Conservation (phyloP, 192 early-diverging fungal genomes). For the Coemansia sp. region DNA sequence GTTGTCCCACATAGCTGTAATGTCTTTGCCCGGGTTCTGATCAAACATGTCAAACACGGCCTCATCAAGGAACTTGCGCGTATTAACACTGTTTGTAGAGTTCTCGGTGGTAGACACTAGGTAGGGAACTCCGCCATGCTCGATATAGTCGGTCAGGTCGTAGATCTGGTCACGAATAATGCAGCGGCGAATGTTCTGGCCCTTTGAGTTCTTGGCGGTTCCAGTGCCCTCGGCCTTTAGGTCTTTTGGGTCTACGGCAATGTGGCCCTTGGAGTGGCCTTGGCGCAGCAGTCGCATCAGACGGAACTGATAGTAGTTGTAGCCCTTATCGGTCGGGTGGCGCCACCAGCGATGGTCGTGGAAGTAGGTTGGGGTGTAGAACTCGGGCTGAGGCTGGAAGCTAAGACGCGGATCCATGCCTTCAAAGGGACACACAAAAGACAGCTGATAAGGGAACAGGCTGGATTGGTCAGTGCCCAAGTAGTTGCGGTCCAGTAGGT, state of each 20-base stretch:
- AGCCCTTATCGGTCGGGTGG: conserved; percentile 56
- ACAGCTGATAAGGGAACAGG: conserved; percentile 69
- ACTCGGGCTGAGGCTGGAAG: conserved; percentile 51
- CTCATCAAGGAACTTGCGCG: conserved; percentile 60
- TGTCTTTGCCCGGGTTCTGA: conserved; percentile 62
- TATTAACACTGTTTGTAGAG: conserved; percentile 35
- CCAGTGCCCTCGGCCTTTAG: conserved; percentile 57
- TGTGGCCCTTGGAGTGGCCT: conserved; percentile 64
- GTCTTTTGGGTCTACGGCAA: conserved; percentile 60
- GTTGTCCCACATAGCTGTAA: conserved; percentile 59
- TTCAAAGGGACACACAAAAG: conserved; percentile 58
- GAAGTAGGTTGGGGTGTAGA: conserved; percentile 61
- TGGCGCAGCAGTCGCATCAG: conserved; percentile 61
- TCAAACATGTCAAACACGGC: conserved; percentile 64
- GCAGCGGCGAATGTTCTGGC: conserved; percentile 55
- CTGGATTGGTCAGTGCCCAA: conserved; percentile 63
- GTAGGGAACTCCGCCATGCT: conserved; percentile 43
- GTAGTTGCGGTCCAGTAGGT: conserved; percentile 55
- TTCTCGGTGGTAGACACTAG: conserved; percentile 46
- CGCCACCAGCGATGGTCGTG: conserved; percentile 71
- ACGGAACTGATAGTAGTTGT: conserved; percentile 69
- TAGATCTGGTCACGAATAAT: conserved; percentile 71
- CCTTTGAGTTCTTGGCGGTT: conserved; percentile 35
- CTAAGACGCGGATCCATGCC: conserved; percentile 57
- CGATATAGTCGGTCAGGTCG: conserved; percentile 69